Percentiles rank a stretch among this genome's conserved stretches.
Evolutionary conservation across 2,329 filamentous ascomycete genomes (phyloP).

Genomic region (Aspergillus novofumigatus): DNA sequence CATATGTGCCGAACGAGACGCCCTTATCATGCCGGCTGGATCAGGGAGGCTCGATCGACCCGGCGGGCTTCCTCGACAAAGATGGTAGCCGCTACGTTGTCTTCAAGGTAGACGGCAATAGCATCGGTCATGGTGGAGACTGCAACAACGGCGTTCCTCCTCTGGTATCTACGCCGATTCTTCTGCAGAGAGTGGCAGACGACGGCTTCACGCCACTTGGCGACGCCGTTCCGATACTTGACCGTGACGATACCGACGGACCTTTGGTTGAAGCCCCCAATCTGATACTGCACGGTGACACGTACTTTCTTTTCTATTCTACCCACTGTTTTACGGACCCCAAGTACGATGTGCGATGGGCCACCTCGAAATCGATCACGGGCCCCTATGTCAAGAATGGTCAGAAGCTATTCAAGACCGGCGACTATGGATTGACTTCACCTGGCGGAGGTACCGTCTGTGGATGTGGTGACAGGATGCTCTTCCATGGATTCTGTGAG

Average conservation of each 20-base stretch:
- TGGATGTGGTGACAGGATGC: slow-evolving; percentile 28
- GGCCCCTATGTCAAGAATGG: slow-evolving; percentile 38
- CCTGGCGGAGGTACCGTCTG: slow-evolving; percentile 32
- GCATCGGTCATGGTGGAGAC: slow-evolving; percentile 44
- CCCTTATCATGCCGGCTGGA: slow-evolving; percentile 53
- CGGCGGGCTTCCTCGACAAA: slow-evolving; percentile 55
- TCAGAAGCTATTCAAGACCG: slow-evolving; percentile 32
- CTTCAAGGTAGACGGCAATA: slow-evolving; percentile 66
- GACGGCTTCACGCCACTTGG: slow-evolving; percentile 54
- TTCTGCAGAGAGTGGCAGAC: slow-evolving; percentile 36
- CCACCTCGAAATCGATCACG: slow-evolving; percentile 40
- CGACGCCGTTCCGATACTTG: slow-evolving; percentile 53
- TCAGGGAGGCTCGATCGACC: slow-evolving; percentile 60
- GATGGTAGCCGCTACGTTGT: slow-evolving; percentile 55
- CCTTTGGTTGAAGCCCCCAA: slow-evolving; percentile 61
- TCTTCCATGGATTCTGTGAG: slow-evolving; percentile 32
- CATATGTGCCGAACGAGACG: slow-evolving; percentile 46
- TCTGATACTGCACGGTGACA: slow-evolving; percentile 42
- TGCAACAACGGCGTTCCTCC: slow-evolving; percentile 45
- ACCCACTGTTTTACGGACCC: slow-evolving; percentile 55
- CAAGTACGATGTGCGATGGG: slow-evolving; percentile 58
- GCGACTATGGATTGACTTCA: slow-evolving; percentile 25
- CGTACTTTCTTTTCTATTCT: slow-evolving; percentile 61
- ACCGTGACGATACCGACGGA: slow-evolving; percentile 60
- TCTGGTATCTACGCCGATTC: slow-evolving; percentile 33